A percentile compares a stretch with the other conserved stretches of the same genome.
Conservation (phyloP, 192 early-diverging fungal genomes). For the Rhizophlyctis rosea region DNA sequence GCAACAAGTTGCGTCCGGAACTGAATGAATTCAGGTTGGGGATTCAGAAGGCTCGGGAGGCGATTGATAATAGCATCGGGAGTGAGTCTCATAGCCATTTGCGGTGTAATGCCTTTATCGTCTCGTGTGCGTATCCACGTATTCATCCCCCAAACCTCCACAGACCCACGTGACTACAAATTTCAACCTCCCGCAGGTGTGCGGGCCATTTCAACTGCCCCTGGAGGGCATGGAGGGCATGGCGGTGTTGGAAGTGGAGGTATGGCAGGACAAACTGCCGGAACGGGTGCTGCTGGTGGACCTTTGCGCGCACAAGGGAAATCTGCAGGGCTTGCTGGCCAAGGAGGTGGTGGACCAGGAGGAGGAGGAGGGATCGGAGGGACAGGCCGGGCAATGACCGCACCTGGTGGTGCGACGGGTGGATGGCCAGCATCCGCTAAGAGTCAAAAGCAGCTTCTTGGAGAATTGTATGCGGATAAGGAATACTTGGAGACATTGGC, state of each 20-base stretch:
- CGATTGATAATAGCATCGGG: constrained; percentile 55
- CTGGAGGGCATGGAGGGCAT: background rate
- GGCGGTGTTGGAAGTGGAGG: constrained; percentile 15
- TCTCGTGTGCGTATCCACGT: background rate
- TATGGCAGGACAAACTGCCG: constrained; percentile 2
- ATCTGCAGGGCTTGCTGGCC: background rate
- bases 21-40: constrained; percentile 52
- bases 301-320: background rate
- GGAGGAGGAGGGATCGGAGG: constrained; percentile 11
- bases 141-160: background rate
- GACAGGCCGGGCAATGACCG: constrained; percentile 35
- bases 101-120: background rate
- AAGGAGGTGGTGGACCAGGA: constrained; percentile 13
- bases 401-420: too few relatives aligned
- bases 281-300: background rate
- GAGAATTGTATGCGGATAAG: constrained; percentile 40
- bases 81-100: constrained; percentile 18
- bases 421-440: too few relatives aligned
- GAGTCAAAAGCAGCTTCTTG: too few relatives aligned
- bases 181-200: constrained; percentile 37
- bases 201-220: constrained; percentile 7
- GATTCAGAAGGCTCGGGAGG: constrained; percentile 52
- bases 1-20: constrained; percentile 56
- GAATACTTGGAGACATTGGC: constrained; percentile 41
- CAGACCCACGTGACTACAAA: constrained; percentile 47